Base-by-base conservation (phyloP, 352 stramenopile species). In the Pythium rishiriense region DNA sequence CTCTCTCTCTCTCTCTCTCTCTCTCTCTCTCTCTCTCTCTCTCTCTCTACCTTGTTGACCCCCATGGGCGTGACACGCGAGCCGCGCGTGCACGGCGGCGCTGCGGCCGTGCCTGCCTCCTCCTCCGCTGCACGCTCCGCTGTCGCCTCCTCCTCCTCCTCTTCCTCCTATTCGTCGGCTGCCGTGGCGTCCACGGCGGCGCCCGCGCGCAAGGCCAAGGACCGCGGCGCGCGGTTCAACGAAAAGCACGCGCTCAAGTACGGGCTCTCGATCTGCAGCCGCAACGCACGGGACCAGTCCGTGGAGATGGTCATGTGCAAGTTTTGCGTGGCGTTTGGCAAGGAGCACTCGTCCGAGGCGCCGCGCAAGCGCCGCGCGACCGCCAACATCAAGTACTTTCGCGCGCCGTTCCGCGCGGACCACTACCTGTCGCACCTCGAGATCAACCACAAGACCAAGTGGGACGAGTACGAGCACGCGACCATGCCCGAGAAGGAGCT, bases 361-460 rank as follows among this genome's bases (percentile, higher is more conserved):
- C 73, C 61, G n/a, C 78, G 80, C 43, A 89, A 89, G 62, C 80
- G 78, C 28, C 78, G 80, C 28, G 76, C 75, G 4, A 87, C 80
- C 1, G 74, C 78, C 65, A 89, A 89, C 52, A 85, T 87, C 70
- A 89, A 89, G 74, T 87, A 89, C 69, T 89, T 87, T 52, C 74
- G 78, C 1, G 74, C 84, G 66, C 78, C 78, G 0, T 89, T 89
- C 63, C 81, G 81, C 39, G 76, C 81, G 2, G 81, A 90, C 62
- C 79, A 90, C 58, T 90, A 88, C 52, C 68, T 85, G 25, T 87
- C 75, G 41, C 81, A 90, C 42, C 51, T 90, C 28, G 75, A 87
- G 72, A 87, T 88, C 62, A 85, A 90, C 58, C 81, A 90, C 71
- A 78, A 74, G 62, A 45, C 62, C n/a, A 84, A 85, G 51, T 90